Evolutionary conservation across 2,329 filamentous ascomycete species (phyloP).

Genomic region (Ceratocystis colombiana): DNA sequence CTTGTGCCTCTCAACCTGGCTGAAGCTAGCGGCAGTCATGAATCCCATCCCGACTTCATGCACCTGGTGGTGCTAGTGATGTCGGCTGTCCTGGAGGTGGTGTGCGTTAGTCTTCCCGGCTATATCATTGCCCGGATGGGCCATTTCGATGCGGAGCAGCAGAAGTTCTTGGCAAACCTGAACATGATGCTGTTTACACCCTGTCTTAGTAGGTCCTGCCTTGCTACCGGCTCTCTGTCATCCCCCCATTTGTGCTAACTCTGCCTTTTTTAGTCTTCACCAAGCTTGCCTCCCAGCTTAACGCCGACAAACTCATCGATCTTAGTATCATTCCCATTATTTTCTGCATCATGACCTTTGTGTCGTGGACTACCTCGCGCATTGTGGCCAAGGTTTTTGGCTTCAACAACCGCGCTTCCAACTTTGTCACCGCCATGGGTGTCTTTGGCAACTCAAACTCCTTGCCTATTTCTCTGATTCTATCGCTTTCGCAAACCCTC

Average conservation of each 20-base stretch:
- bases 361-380: conserved; percentile 71
- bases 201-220: conserved; percentile 63
- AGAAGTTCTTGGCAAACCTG: conserved; percentile 92
- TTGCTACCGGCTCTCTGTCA: not conserved
- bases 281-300: conserved; percentile 89
- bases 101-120: conserved; percentile 87
- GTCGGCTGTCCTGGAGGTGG: conserved; percentile 86
- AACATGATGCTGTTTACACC: conserved; percentile 96
- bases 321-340: conserved; percentile 92
- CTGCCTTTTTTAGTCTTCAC: conserved; percentile 57
- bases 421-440: conserved; percentile 95
- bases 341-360: conserved; percentile 74
- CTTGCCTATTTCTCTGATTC: conserved; percentile 86
- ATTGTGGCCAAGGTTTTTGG: conserved; percentile 63
- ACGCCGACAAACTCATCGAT: conserved; percentile 78
- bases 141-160: conserved; percentile 89
- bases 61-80: conserved; percentile 76
- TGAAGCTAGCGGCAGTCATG: conserved; percentile 31
- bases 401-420: conserved; percentile 74
- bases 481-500: conserved; percentile 86
- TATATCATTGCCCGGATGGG: conserved; percentile 85
- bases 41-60: conserved; percentile 53
- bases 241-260: not conserved
- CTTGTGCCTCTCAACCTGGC: not conserved
- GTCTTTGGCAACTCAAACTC: conserved; percentile 98